Evolutionary conservation across 2,329 filamentous ascomycete genomes (phyloP), one percentile per base, ranked within the genome.

Genomic region (Colletotrichum noveboracense): DNA sequence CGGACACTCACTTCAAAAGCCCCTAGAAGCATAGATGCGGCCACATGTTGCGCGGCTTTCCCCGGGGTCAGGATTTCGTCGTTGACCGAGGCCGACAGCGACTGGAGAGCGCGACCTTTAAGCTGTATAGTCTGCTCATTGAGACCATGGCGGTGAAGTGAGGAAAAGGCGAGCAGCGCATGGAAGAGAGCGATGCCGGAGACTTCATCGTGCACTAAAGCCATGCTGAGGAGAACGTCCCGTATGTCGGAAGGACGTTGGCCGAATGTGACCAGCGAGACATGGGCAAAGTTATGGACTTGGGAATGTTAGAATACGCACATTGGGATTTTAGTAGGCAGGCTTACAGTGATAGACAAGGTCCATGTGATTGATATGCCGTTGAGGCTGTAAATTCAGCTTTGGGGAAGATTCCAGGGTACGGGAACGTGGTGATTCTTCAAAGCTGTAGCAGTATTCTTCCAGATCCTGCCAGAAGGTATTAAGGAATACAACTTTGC

Each of bases 11-110:
- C 70, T 34, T 72, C 70, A 12, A 60, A 72, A 30, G 70, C 52
- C 14, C 70, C 70, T 4, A 72, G 64, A 18, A 72, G 64, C 70
- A 72, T 72, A 7, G 56, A 72, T 12, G 70, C 70, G 6, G 70
- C 70, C 1, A 67, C 64, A 7, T 52, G 64, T 13, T 52, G 64
- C 1, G 64, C 55, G 7, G 70, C 70, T 16, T 48, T 58, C 24
- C 3, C 34, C 7, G 38, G 9, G 13, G 9, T 52, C 14, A 61
- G 8, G 2, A 6, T 9, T 13, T 52, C 36, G n/a, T 9, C 8
- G 9, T 12, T 48, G 8, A 67, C 28, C 16, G 70, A 60, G 16
- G 64, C 10, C 7, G 64, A 68, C 7, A 72, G 26, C 14, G 18
- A 61, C 16, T 30, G 70, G 21, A 72, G 52, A 48, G 70, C 64